Base-by-base conservation (phyloP, 2,329 filamentous ascomycete genomes). In the Annulohypoxylon truncatum region DNA sequence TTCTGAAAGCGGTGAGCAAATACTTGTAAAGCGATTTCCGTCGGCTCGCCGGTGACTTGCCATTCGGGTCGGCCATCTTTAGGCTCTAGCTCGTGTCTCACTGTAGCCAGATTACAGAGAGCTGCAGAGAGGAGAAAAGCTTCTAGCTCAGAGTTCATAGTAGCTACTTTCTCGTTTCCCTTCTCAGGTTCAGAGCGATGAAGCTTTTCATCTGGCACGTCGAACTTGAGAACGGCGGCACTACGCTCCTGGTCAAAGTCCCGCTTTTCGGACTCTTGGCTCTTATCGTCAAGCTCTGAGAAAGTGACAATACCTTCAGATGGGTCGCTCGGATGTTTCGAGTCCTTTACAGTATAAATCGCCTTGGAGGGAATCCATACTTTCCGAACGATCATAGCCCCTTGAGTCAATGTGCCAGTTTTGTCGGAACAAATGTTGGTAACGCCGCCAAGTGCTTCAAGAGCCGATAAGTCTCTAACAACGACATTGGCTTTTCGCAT, bases 351-450 rank as follows among this genome's bases (percentile, higher is more conserved):
- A 1, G 84, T 86, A 73, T 89, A 86, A 40, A 85, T 81, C 33
- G 84, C 83, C 1, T 83, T 83, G 10, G 79, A 81, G 0, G 89
- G 89, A 38, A 91, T 83, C 86, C 88, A 91, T 0, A 85, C 87
- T 74, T 89, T 89, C 67, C 87, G 84, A 13, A 89, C 87, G 67
- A 91, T 88, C 90, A 92, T 92, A 71, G 88, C 89, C 33, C 89
- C 87, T 71, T 89, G 86, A 0, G 89, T 90, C 12, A 90, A 79
- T 0, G 90, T 92, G 12, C 90, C 90, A 0, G 90, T 92, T 78
- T 92, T 92, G 79, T 92, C 90, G 22, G 89, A 91, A 77, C 90
- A 92, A 72, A 92, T 90, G 73, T 91, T 89, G 61, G 89, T 92
- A 22, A 92, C 89, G 44, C 88, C 89, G 10, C 90, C 90, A 1